Conservation (phyloP, 108 stramenopile species). For the Nitzschia putrida region DNA sequence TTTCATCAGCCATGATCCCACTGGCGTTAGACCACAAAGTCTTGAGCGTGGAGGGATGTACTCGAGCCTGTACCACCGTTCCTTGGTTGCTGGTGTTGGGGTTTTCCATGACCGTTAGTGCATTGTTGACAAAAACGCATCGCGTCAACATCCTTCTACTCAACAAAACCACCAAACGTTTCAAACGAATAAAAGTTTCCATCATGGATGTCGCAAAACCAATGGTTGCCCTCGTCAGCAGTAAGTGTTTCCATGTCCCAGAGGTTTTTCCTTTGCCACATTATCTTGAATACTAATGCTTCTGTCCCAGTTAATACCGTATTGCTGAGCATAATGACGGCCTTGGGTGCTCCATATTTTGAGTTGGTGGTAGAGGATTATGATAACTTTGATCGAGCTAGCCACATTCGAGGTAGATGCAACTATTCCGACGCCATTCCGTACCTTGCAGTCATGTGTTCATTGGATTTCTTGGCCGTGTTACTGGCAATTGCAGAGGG, state of each 20-base stretch:
- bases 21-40: constrained; percentile 32
- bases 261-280: too few species aligned
- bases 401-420: constrained; percentile 27
- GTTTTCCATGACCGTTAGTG: constrained; percentile 47
- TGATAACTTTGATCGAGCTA: constrained; percentile 30
- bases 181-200: constrained; percentile 49
- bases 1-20: constrained; percentile 42
- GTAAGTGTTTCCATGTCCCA: constrained; percentile 27
- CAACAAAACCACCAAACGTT: constrained; percentile 10
- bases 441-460: constrained; percentile 29
- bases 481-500: constrained; percentile 45
- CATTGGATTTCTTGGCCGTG: constrained; percentile 33
- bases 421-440: constrained; percentile 23
- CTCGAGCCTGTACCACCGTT: constrained; percentile 26
- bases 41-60: not conserved
- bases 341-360: constrained; percentile 15
- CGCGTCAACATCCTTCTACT: constrained; percentile 50
- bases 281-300: not conserved
- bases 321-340: constrained; percentile 43
- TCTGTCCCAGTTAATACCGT: constrained; percentile 30
- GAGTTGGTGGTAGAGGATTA: not conserved
- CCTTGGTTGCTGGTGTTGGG: constrained; percentile 48
- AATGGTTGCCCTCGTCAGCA: constrained; percentile 28
- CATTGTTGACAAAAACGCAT: constrained; percentile 56
- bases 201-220: constrained; percentile 49